Conservation (phyloP, 441 rosid species). For the Codiaeum variegatum region DNA sequence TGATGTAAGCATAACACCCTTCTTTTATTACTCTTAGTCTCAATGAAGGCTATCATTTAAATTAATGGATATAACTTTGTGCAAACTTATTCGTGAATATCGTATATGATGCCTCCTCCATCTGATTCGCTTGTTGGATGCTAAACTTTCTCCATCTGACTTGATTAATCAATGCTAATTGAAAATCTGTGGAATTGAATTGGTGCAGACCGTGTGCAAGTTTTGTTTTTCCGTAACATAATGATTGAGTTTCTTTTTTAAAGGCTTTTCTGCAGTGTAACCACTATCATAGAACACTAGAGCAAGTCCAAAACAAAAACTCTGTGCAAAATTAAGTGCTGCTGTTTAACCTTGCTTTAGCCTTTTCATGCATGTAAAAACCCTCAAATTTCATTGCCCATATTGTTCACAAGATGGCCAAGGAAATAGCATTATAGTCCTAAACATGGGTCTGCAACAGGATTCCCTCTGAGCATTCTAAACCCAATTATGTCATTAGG, state of each 20-base stretch:
- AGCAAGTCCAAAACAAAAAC: background rate
- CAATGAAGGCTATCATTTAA: background rate
- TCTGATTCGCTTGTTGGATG: background rate
- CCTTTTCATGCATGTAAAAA: background rate
- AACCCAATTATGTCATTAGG: background rate
- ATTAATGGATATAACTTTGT: background rate
- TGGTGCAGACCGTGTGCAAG: background rate
- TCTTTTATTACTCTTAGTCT: slow-evolving; percentile 9
- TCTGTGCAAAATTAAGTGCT: background rate
- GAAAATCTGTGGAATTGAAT: background rate
- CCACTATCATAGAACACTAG: no score
- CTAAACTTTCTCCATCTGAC: background rate
- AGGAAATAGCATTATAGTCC: background rate
- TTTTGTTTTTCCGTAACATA: background rate
- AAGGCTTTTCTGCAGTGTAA: no score
- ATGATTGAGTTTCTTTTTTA: background rate
- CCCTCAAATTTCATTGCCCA: background rate
- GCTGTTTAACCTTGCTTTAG: background rate
- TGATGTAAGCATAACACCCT: slow-evolving; percentile 54
- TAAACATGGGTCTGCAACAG: background rate
- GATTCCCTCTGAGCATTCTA: background rate
- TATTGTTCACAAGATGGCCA: background rate
- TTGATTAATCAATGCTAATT: background rate
- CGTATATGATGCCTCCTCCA: background rate
- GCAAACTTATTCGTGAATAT: background rate